Evolutionary conservation across 257 asterid genomes (phyloP), one percentile per base, ranked within the genome.

Genomic region (Thymus quinquecostatus): DNA sequence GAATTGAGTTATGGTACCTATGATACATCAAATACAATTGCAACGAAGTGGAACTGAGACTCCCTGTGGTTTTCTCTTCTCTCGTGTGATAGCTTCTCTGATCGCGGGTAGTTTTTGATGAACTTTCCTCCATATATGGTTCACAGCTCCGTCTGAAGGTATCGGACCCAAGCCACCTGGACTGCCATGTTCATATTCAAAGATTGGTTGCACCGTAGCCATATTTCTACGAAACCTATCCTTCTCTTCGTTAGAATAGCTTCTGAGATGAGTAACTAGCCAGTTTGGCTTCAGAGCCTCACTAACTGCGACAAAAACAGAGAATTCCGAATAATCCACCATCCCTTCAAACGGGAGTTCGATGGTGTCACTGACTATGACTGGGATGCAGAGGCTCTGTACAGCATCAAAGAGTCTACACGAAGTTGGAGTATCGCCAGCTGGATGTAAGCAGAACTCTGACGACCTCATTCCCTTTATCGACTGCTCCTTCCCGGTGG

Each of bases 341-440:
- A 80, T 83, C 53, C 98, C 98, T 85, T 93, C 98, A 47, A 93
- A 93, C 7, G 98, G 98, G 65, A 93, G 97, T 86, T 89, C 98
- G 10, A 93, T 85, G 75, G 82, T 77, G 71, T 93, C 98, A 27
- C 98, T 93, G 45, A 87, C 92, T 40, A 93, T 88, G 64, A 91
- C 91, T 0, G 98, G 98, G 74, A 91, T 91, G 68, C 98, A 93
- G 59, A 93, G 96, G 73, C 98, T 93, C 77, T 89, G 98, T 63
- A 93, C 74, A 74, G 97, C 97, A 77, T 93, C 98, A 65, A 93
- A 93, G 27, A 90, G 90, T 74, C 98, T 75, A 51, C 98, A 93
- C 7, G 98, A 93, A 38, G 98, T 93, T 43, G 98, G 98, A 0
- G 98, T 93, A 70, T 93, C 97, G 2, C 98, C 98, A 0, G 98